Percentiles rank a stretch among this genome's conserved stretches.
Conservation (phyloP, 73 alveolate genomes). For the Tetrahymena elliotti region DNA sequence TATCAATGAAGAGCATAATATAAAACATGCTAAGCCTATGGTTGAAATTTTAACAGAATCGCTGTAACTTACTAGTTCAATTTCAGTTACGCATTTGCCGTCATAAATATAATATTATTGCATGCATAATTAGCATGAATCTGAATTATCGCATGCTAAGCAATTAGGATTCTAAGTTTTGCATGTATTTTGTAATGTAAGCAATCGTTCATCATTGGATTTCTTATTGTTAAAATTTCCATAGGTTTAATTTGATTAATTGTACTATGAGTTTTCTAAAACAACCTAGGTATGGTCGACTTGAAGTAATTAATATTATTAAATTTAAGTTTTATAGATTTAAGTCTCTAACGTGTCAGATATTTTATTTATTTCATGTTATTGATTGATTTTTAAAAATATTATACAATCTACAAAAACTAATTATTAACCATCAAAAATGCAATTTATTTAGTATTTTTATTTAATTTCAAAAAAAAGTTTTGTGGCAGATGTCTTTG, state of each 20-base stretch:
- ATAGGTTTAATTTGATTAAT: not conserved
- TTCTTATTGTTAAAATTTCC: not conserved
- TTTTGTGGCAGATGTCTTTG: not conserved
- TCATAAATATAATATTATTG: not conserved
- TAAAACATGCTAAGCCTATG: not conserved
- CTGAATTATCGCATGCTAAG: not conserved
- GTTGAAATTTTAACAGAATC: not conserved
- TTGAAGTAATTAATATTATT: no score
- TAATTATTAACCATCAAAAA: not conserved
- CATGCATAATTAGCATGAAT: not conserved
- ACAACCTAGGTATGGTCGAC: no score
- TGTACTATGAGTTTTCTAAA: not conserved
- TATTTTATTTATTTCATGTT: no score
- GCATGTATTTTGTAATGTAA: not conserved
- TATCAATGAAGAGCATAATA: not conserved
- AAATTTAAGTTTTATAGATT: no score
- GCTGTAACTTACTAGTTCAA: not conserved
- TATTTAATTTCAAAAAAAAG: no score
- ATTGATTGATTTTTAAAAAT: not conserved
- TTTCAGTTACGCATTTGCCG: not conserved
- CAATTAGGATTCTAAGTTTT: not conserved
- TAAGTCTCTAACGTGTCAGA: not conserved
- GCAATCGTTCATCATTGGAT: not conserved
- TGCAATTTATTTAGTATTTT: not conserved
- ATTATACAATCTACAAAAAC: not conserved